phyloP scores from a whole-genome alignment of 2,329 filamentous ascomycete species.

The Stachybotrys echinatus region DNA sequence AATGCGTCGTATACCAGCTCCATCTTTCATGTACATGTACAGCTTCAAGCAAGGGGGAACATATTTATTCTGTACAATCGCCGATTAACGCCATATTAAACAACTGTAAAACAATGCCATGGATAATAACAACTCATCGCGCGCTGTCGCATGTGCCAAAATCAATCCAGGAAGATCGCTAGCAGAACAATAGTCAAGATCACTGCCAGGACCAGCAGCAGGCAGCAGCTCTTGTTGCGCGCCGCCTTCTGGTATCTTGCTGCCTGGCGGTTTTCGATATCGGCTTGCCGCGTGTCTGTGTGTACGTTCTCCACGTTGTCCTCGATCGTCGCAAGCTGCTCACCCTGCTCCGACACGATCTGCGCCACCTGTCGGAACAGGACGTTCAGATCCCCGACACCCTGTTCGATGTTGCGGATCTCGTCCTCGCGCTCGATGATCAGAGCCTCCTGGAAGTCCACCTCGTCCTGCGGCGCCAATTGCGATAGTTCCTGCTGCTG shows the following conservation, averaged over 20 bases:
- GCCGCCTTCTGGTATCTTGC: constrained; percentile 93
- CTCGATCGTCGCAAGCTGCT: constrained; percentile 78
- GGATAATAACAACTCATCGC: not conserved
- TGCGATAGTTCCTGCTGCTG: constrained; percentile 70
- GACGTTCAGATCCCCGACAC: constrained; percentile 91
- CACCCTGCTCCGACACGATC: constrained; percentile 92
- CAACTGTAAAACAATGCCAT: not conserved
- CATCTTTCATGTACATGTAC: constrained; percentile 8
- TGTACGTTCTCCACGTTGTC: constrained; percentile 82
- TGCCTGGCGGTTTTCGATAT: constrained; percentile 78
- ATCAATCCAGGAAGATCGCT: constrained; percentile 71
- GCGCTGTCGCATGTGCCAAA: not conserved
- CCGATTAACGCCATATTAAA: constrained; percentile 4
- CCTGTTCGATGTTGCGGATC: constrained; percentile 96
- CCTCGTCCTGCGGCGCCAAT: constrained; percentile 85
- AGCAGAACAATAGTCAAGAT: constrained; percentile 87
- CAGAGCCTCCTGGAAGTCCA: constrained; percentile 93
- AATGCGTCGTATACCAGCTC: not conserved
- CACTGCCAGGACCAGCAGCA: constrained; percentile 81
- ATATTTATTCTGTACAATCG: not conserved
- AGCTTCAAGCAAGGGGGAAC: not conserved
- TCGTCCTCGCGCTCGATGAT: constrained; percentile 96
- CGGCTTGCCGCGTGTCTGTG: constrained; percentile 77
- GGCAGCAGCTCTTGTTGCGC: constrained; percentile 87
- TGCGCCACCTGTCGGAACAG: constrained; percentile 97